phyloP scores from a whole-genome alignment of 345 rosid genomes.

The Orychophragmus violaceus region DNA sequence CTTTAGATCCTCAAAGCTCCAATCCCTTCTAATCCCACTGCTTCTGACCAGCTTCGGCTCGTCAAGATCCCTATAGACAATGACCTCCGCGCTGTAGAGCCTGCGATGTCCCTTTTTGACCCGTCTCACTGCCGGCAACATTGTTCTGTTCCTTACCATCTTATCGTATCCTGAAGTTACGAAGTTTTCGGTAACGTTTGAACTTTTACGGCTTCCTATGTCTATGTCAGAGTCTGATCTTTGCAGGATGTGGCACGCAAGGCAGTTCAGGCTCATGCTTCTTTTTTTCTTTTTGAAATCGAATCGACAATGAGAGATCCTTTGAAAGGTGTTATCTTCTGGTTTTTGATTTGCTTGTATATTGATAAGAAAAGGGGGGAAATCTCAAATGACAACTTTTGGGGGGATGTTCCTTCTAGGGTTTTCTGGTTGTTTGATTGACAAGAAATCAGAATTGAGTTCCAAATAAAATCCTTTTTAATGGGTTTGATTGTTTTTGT shows the following conservation, averaged over 20 bases:
- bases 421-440: conserved; percentile 2
- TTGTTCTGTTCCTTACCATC: conserved; percentile 17
- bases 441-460: conserved; percentile 10
- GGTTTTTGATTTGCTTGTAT: neutral
- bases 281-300: neutral
- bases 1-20: conserved; percentile 86
- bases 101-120: conserved; percentile 40
- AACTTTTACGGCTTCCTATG: conserved; percentile 4
- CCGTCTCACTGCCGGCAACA: conserved; percentile 16
- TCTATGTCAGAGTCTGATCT: conserved; percentile 31
- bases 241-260: conserved; percentile 39
- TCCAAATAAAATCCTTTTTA: neutral
- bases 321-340: neutral
- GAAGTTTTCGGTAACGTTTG: conserved; percentile 44
- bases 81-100: conserved; percentile 29
- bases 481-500: conserved; percentile 6
- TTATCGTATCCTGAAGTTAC: conserved; percentile 25
- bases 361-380: too few relatives aligned
- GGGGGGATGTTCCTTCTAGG: conserved; percentile 7
- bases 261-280: conserved; percentile 66
- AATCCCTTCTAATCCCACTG: conserved; percentile 84
- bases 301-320: neutral
- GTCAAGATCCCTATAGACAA: conserved; percentile 16
- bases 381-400: neutral
- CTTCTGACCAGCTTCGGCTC: conserved; percentile 73